A percentile compares a stretch with the other conserved stretches of the same genome.
Conservation (phyloP, 768 basidiomycete genomes). For the Omphalotus guepiniiformis region DNA sequence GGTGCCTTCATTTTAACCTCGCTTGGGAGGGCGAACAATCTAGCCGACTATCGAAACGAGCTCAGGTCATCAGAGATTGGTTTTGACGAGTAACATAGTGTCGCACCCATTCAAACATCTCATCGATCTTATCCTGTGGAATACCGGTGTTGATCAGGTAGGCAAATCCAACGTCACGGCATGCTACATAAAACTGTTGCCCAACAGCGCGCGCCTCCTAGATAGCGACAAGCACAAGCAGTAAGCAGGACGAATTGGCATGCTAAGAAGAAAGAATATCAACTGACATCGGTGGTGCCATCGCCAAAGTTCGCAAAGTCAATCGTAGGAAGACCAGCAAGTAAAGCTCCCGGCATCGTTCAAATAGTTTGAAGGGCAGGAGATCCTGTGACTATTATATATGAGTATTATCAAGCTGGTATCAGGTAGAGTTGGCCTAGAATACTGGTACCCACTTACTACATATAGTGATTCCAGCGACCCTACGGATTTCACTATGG, state of each 20-base stretch:
- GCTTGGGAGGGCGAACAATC: constrained; percentile 18
- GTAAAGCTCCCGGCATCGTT: too few species aligned
- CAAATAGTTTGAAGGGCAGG: too few species aligned
- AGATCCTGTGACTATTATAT: too few species aligned
- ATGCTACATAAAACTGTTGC: constrained; percentile 14
- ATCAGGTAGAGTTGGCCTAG: too few species aligned
- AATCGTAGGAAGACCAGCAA: neutral
- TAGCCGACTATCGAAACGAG: constrained; percentile 13
- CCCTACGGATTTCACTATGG: too few species aligned
- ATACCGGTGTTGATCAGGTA: constrained; percentile 26
- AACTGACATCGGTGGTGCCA: constrained; percentile 2
- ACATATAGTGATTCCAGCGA: too few species aligned
- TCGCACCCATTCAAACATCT: constrained; percentile 23
- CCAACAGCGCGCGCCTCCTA: constrained; percentile 16
- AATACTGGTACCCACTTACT: too few species aligned
- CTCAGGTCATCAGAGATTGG: neutral
- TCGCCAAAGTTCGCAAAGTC: constrained; percentile 1
- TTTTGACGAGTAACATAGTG: neutral
- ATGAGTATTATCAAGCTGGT: too few species aligned
- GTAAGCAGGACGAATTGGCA: too few species aligned
- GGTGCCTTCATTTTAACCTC: constrained; percentile 22
- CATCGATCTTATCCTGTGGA: constrained; percentile 20
- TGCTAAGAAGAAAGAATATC: too few species aligned
- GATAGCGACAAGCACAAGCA: too few species aligned
- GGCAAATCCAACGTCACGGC: constrained; percentile 25